A percentile compares a stretch with the other conserved stretches of the same genome.
Conservation (phyloP, 2,329 filamentous ascomycete species). For the Xylariaceae sp. region DNA sequence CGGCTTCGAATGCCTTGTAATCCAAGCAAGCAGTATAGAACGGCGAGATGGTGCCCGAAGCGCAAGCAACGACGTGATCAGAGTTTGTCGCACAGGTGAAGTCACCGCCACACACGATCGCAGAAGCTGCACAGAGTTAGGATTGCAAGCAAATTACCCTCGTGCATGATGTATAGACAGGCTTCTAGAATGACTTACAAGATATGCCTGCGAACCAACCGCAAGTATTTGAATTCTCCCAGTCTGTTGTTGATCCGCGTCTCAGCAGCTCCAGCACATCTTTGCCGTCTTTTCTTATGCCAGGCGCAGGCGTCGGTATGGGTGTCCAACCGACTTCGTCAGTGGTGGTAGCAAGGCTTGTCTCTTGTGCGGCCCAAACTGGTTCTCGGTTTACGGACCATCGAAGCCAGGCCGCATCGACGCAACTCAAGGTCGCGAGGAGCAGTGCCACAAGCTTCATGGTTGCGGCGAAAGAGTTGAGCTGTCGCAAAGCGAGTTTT, state of each 20-base stretch:
- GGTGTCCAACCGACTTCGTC: conserved; percentile 24
- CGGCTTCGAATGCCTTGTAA: conserved; percentile 29
- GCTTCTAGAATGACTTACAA: conserved; percentile 24
- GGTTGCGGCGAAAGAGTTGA: not conserved
- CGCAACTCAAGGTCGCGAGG: conserved; percentile 15
- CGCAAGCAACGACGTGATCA: conserved; percentile 37
- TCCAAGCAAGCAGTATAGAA: conserved; percentile 38
- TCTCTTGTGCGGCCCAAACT: conserved; percentile 21
- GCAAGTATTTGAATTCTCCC: conserved; percentile 30
- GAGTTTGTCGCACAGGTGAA: conserved; percentile 33
- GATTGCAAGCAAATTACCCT: not conserved
- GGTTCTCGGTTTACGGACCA: conserved; percentile 21
- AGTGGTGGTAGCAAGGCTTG: conserved; percentile 4
- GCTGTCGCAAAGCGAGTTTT: not conserved
- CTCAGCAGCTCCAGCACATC: conserved; percentile 20
- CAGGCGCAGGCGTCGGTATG: conserved; percentile 25
- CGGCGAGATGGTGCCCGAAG: conserved; percentile 25
- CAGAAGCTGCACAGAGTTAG: conserved; percentile 17
- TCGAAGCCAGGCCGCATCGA: conserved; percentile 23
- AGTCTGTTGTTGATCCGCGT: conserved; percentile 17
- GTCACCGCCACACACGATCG: conserved; percentile 21
- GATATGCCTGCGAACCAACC: conserved; percentile 28
- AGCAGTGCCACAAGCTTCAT: conserved; percentile 21
- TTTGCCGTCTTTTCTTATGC: conserved; percentile 13
- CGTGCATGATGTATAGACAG: not conserved